phyloP scores from a whole-genome alignment of 2,329 filamentous ascomycete species.

The Nigrospora oryzae region DNA sequence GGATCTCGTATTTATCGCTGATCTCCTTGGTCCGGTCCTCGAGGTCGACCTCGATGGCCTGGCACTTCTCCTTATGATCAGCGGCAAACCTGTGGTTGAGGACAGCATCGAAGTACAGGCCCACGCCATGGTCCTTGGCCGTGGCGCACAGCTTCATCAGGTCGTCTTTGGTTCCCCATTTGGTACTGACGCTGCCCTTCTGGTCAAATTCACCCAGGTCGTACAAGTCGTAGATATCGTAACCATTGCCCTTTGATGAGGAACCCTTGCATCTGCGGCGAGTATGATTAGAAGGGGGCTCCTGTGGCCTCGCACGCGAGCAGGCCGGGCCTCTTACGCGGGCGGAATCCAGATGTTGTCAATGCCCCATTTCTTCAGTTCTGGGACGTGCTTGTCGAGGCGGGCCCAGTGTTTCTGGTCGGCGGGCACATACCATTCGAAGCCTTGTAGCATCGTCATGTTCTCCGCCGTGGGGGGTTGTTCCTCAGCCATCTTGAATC shows the following conservation, averaged over 20 bases:
- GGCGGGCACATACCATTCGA: slow-evolving; percentile 63
- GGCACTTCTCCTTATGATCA: slow-evolving; percentile 50
- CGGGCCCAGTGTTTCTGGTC: slow-evolving; percentile 53
- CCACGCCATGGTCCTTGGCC: slow-evolving; percentile 45
- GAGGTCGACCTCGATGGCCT: slow-evolving; percentile 52
- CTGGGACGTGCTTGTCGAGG: slow-evolving; percentile 39
- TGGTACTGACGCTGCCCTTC: slow-evolving; percentile 52
- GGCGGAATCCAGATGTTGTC: slow-evolving; percentile 61
- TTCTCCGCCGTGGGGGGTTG: slow-evolving; percentile 12
- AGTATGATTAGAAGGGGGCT: slow-evolving; percentile 17
- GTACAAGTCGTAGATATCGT: slow-evolving; percentile 62
- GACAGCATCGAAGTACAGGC: slow-evolving; percentile 61
- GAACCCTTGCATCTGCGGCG: slow-evolving; percentile 45
- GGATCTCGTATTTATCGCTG: slow-evolving; percentile 50
- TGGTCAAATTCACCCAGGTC: slow-evolving; percentile 66
- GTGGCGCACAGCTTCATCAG: slow-evolving; percentile 39
- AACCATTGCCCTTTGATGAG: slow-evolving; percentile 55
- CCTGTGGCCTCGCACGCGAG: too few relatives aligned
- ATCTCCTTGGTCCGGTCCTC: slow-evolving; percentile 33
- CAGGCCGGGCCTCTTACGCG: slow-evolving; percentile 54
- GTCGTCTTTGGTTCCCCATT: slow-evolving; percentile 60
- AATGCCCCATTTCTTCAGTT: slow-evolving; percentile 50
- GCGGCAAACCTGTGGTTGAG: slow-evolving; percentile 66
- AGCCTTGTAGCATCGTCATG: slow-evolving; percentile 44
- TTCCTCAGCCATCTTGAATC: slow-evolving; percentile 10